phyloP scores from a whole-genome alignment of 116 monocot genomes.

The Zostera marina region DNA sequence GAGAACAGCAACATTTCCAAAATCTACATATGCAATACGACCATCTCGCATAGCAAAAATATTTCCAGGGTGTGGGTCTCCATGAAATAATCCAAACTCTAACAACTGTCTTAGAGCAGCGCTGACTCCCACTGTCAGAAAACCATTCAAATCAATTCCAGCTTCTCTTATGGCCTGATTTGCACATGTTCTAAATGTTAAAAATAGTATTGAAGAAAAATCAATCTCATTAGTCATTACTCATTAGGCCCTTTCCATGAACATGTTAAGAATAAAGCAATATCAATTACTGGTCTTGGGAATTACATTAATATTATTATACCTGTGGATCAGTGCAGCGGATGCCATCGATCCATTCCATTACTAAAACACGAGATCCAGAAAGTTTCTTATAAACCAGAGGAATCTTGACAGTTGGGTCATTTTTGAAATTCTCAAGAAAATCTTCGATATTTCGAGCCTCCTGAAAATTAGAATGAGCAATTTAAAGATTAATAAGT shows the following conservation, averaged over 20 bases:
- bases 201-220: neutral
- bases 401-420: conserved; percentile 97
- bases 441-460: conserved; percentile 95
- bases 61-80: conserved; percentile 99
- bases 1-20: conserved; percentile 97
- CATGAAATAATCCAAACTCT: conserved; percentile 99
- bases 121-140: conserved; percentile 92
- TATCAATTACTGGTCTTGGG: neutral
- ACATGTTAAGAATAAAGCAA: neutral
- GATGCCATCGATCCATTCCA: conserved; percentile 99
- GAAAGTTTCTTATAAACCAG: conserved; percentile 70
- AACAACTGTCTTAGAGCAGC: conserved; percentile 91
- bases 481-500: neutral
- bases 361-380: conserved; percentile 75
- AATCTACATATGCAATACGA: conserved; percentile 99
- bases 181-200: neutral
- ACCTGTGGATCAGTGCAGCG: conserved; percentile 94
- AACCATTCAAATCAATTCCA: conserved; percentile 82
- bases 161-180: conserved; percentile 82
- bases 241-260: neutral
- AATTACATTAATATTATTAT: neutral
- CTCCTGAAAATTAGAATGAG: conserved; percentile 30
- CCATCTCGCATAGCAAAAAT: conserved; percentile 99
- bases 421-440: conserved; percentile 86
- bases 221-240: no score